A percentile compares a stretch with the other conserved stretches of the same genome.
These are phyloP conservation scores for Cynanchum wilfordii DNA, from an alignment of 257 asterid genomes.

Conservation along the genomic window DNA sequence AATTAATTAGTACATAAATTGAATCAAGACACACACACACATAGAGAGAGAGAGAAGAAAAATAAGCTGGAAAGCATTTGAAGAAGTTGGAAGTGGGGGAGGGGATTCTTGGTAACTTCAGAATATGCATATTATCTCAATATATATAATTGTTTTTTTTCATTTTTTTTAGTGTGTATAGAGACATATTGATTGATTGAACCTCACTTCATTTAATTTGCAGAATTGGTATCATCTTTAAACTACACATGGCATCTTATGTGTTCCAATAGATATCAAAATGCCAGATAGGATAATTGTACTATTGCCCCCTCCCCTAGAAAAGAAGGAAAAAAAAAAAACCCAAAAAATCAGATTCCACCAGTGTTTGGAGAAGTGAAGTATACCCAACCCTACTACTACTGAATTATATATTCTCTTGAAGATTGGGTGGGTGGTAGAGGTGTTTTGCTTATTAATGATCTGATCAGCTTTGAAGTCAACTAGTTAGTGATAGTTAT, in stretches of 20 bases:
- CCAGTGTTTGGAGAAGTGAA: no score
- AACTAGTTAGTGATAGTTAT: no score
- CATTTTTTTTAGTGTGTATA: not conserved
- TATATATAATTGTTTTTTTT: not conserved
- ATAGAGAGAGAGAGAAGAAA: not conserved
- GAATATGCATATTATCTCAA: conserved; percentile 16
- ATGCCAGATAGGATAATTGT: conserved; percentile 4
- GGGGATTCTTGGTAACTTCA: conserved; percentile 7
- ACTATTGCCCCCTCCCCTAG: not conserved
- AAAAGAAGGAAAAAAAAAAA: no score
- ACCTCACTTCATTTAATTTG: conserved; percentile 18
- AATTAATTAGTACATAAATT: not conserved
- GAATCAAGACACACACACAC: not conserved
- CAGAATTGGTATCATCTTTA: conserved; percentile 18
- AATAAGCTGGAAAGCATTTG: conserved; percentile 25
- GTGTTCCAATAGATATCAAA: conserved; percentile 11
- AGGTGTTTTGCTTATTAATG: no score
- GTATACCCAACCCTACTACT: no score
- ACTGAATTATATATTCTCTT: no score
- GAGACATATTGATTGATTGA: conserved; percentile 22
- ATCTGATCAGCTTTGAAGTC: no score
- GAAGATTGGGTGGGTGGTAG: no score
- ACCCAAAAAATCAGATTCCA: no score
- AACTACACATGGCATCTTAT: conserved; percentile 19
- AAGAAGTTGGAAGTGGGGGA: not conserved